These are phyloP conservation scores for Rhexocercosporidium sp. DNA, from an alignment of 2,329 filamentous ascomycete species.

Conservation along the genomic window DNA sequence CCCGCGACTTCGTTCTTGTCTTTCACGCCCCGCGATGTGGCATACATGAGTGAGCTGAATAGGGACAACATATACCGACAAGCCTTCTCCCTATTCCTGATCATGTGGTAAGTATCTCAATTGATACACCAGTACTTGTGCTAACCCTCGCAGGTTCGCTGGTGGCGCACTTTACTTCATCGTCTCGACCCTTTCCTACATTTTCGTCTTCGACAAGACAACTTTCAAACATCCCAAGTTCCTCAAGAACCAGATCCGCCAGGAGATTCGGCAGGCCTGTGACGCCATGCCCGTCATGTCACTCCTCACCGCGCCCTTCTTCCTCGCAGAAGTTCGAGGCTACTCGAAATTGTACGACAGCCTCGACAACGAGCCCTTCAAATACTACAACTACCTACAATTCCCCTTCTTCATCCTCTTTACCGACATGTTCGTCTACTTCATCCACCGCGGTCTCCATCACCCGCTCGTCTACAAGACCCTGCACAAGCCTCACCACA, in stretches of 20 bases:
- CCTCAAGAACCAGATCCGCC: conserved; percentile 87
- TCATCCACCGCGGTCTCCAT: conserved; percentile 86
- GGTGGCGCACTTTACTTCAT: conserved; percentile 84
- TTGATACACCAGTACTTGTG: not conserved
- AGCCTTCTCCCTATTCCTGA: conserved; percentile 75
- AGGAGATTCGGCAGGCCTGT: conserved; percentile 85
- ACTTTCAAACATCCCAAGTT: conserved; percentile 92
- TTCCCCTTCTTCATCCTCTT: conserved; percentile 89
- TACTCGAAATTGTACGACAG: conserved; percentile 87
- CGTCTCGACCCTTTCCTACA: conserved; percentile 81
- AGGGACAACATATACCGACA: conserved; percentile 82
- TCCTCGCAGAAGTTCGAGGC: conserved; percentile 82
- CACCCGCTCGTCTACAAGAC: conserved; percentile 82
- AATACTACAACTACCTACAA: conserved; percentile 80
- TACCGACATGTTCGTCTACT: conserved; percentile 90
- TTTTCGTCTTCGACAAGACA: conserved; percentile 89
- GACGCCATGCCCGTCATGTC: conserved; percentile 82
- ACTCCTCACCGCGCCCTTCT: conserved; percentile 78
- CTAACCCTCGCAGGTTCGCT: conserved; percentile 69
- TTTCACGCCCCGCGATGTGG: conserved; percentile 73
- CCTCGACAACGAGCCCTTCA: conserved; percentile 74
- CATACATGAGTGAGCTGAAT: conserved; percentile 78
- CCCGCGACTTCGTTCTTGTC: conserved; percentile 74
- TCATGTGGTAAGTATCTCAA: conserved; percentile 75
- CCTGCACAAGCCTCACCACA: conserved; percentile 97